These are phyloP conservation scores for Xylariaceae sp. DNA, from an alignment of 2,329 filamentous ascomycete species.

Conservation along the genomic window DNA sequence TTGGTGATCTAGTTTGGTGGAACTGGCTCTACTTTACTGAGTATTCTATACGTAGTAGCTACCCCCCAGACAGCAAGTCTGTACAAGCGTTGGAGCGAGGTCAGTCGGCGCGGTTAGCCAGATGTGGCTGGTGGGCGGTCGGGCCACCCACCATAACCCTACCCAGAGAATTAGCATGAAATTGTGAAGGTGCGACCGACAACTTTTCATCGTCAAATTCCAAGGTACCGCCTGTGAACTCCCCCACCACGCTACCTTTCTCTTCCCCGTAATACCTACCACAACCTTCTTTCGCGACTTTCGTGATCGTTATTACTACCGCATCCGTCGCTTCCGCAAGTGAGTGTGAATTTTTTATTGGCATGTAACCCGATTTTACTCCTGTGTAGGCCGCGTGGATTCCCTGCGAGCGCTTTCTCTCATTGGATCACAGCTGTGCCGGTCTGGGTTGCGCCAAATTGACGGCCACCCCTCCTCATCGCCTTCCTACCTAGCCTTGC, in stretches of 20 bases:
- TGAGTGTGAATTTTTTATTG: constrained; percentile 11
- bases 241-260: constrained; percentile 14
- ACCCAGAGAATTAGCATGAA: constrained; percentile 23
- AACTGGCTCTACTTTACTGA: too few relatives aligned
- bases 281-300: constrained; percentile 8
- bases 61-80: neutral
- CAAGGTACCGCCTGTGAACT: constrained; percentile 9
- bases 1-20: too few relatives aligned
- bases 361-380: neutral
- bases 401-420: neutral
- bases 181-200: constrained; percentile 22
- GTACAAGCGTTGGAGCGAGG: neutral
- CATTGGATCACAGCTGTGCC: neutral
- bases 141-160: constrained; percentile 24
- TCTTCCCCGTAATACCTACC: constrained; percentile 12
- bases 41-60: neutral
- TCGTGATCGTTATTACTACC: neutral
- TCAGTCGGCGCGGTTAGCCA: neutral
- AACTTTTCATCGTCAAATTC: constrained; percentile 23
- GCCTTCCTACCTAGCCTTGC: constrained; percentile 13
- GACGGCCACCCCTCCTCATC: neutral
- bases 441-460: constrained; percentile 8
- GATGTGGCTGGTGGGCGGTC: constrained; percentile 7
- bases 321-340: neutral
- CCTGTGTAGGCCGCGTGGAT: neutral